A percentile compares a stretch with the other conserved stretches of the same genome.
phyloP scores from a whole-genome alignment of 495 filamentous ascomycete species.

The Xylaria nigripes region DNA sequence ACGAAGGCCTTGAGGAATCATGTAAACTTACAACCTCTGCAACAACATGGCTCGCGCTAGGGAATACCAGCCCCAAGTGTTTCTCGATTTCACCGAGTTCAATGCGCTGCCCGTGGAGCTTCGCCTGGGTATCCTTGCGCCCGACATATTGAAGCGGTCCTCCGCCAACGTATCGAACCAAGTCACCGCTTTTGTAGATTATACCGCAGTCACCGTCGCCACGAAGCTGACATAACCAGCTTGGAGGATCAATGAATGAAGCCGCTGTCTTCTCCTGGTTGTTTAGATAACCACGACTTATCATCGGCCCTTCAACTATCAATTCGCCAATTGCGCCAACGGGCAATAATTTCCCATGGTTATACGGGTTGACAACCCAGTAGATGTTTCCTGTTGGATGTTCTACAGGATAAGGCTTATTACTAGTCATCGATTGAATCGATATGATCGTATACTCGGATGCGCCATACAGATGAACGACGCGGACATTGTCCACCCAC shows the following conservation, averaged over 20 bases:
- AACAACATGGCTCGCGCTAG: constrained; percentile 24
- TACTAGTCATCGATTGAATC: too few species aligned
- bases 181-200: constrained; percentile 65
- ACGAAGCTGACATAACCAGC: too few species aligned
- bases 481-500: constrained; percentile 32
- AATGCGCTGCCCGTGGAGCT: constrained; percentile 57
- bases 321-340: constrained; percentile 55
- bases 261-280: constrained; percentile 35
- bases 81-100: constrained; percentile 61
- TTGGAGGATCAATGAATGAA: constrained; percentile 43
- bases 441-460: constrained; percentile 38
- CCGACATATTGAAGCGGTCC: constrained; percentile 54
- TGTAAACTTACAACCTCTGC: constrained; percentile 38
- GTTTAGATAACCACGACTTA: constrained; percentile 44
- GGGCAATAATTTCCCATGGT: constrained; percentile 47
- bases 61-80: constrained; percentile 36
- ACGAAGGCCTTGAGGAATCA: constrained; percentile 25
- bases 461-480: constrained; percentile 50
- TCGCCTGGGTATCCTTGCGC: constrained; percentile 57
- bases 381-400: constrained; percentile 30
- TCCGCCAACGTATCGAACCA: constrained; percentile 52
- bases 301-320: constrained; percentile 50
- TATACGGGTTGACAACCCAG: constrained; percentile 51
- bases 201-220: too few species aligned
- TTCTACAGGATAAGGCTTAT: too few species aligned